These are phyloP conservation scores for Leccinum subtestaceum DNA, from an alignment of 768 basidiomycete genomes.

Conservation along the genomic window DNA sequence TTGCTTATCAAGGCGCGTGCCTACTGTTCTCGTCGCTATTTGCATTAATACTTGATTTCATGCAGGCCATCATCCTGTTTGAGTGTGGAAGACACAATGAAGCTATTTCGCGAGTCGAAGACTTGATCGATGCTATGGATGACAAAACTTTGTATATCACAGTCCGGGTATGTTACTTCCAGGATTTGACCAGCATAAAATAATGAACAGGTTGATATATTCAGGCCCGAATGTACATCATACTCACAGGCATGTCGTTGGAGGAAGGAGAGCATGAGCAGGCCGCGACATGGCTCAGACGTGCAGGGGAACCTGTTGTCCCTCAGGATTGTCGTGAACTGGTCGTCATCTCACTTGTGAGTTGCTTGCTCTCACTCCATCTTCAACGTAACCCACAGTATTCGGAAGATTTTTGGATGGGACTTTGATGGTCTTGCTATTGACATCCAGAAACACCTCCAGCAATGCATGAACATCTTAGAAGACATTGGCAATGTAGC, in stretches of 20 bases:
- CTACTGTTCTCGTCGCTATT: accelerated
- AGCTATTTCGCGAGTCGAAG: neutral
- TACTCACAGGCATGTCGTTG: neutral
- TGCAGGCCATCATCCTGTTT: slow-evolving; percentile 8
- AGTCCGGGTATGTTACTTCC: neutral
- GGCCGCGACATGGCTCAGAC: neutral
- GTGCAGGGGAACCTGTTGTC: too few relatives aligned
- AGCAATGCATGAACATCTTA: too few relatives aligned
- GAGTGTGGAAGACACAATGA: slow-evolving; percentile 4
- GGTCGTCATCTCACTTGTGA: slow-evolving; percentile 8
- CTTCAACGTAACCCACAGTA: neutral
- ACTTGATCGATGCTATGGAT: neutral
- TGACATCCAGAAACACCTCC: too few relatives aligned
- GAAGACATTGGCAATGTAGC: too few relatives aligned
- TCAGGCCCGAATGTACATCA: slow-evolving; percentile 10
- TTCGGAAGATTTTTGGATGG: slow-evolving; percentile 12
- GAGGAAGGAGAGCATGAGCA: neutral
- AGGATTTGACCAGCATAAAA: too few relatives aligned
- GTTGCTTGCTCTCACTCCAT: neutral
- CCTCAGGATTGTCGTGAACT: neutral
- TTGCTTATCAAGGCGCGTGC: slow-evolving; percentile 10
- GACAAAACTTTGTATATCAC: neutral
- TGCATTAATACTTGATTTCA: neutral
- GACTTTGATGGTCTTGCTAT: slow-evolving; percentile 3
- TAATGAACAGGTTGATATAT: neutral